Base-by-base conservation (phyloP, 1,284 basidiomycete species). In the Wolfiporia cocos region DNA sequence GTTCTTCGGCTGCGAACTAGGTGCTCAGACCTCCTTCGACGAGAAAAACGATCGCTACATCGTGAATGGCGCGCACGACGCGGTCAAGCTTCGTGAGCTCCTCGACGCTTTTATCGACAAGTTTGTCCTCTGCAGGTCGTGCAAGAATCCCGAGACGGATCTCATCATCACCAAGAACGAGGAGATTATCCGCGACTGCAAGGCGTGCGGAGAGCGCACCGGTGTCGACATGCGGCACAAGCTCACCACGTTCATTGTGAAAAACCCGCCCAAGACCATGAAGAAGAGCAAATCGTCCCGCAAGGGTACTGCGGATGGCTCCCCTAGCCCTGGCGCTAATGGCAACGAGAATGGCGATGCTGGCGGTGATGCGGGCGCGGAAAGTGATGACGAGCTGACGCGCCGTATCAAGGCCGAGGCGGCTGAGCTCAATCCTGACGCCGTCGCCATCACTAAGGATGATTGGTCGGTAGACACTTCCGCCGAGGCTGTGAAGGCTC, bases 91-190 rank as follows among this genome's bases (percentile, higher is more conserved):
- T 23, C 89, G 95, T 47, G 95, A 99, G 66, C 81, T 99, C 6
- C 85, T 99, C 56, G 95, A 99, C 63, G 78, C 67, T 34, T 99
- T 99, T 74, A 99, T 99, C 70, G 89, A 91, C 54, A 97, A 97
- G 67, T 99, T 97, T 59, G 93, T 99, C 41, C 85, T 99, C 21
- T 99, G 96, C 71, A 86, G 85, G 50, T 81, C 86, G 31, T 99
- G 96, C 87, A 98, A 98, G 75, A 99, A 99, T 64, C 96, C 96
- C 19, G 96, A 99, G 71, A 99, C 96, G 32, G 95, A 98, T 59
- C 80, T 98, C 40, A 72, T 94, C 69, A 84, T 98, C 62, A 81
- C 89, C 59, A 92, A 90, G 66, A 77, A 73, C 45, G 94, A 97
- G 59, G 78, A 86, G 54, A 95, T 99, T 63, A 81, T 89, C 54